Evolutionary conservation across 2,329 filamentous ascomycete species (phyloP), one percentile per base, ranked within the genome.

Genomic region (Cladophialophora carrionii): DNA sequence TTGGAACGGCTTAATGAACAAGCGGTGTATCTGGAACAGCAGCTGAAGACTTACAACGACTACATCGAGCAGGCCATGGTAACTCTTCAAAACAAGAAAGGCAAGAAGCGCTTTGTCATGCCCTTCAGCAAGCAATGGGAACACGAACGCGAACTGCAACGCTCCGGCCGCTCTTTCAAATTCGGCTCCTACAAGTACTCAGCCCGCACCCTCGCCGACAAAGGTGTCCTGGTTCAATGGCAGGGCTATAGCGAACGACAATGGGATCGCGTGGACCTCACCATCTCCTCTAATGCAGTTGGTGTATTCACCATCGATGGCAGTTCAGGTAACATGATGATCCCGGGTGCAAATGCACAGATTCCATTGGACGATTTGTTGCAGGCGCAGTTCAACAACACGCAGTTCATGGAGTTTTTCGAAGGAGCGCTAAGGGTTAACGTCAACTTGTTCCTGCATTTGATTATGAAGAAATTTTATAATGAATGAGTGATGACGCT

Each of bases 401-500:
- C 92, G 73, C 92, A 97, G 79, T 96, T 96, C 77, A 93, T 98
- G 87, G 92, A 91, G 74, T 83, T 98, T 66, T 99, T 99, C 74
- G 92, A 96, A 76, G 88, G 89, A 61, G 86, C 85, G 69, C 83
- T 97, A 75, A 89, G 90, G 78, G 85, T 99, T 74, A 98, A 98
- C 78, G 95, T 99, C 74, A 99, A 99, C 81, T 78, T 99, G 74
- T 87, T 99, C 80, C 83, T 99, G 82, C 95, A 99, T 84, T 83
- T 98, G 78, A 86, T 99, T 72, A 98, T 98, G 83, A 96, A 96
- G 86, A 99, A 99, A 84, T 99, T 99, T 78, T 99, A 99, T 73
- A 82, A 82, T 71, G 79, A 81, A 71, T 80, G 68, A 66, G 37
- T 53, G 57, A 68, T 34, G 66, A 43, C 37, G 37, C 37, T n/a